Evolutionary conservation across 805 yeast species (phyloP), one percentile per base, ranked within the genome.

Genomic region (Schwanniomyces yamadae): DNA sequence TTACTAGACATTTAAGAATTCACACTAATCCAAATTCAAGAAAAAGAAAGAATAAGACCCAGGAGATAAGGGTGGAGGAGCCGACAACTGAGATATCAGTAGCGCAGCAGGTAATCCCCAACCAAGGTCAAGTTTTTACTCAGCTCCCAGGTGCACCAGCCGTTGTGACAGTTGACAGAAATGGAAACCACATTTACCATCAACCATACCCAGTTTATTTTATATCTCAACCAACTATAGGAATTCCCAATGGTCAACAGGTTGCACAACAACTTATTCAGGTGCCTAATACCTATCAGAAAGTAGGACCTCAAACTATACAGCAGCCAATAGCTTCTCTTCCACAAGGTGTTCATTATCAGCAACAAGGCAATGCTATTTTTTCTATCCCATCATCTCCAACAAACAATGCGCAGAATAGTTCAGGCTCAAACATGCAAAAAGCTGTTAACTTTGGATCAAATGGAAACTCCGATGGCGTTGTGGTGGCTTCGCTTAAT

Each of bases 1-100:
- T 83, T 36, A 83, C 88, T 9, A 71, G 91, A 53, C 91, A 83
- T 55, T 66, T 76, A 33, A 67, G 89, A 40, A 83, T 82, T 39
- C 90, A 84, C 55, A 77, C 80, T 17, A 82, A 82, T 48, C 85
- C 88, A 12, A 77, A 78, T 37, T 77, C 84, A 19, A 54, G 81
- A 38, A 73, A 82, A 55, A 79, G 83, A 49, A 75, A 79, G 55
- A 72, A 63, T 33, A 41, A 54, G 30, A 44, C 28, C 31, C 54
- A 52, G 25, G 24, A 34, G 8, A 26, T 18, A 7, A 30, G 21
- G 64, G 95, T 45, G 17, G 31, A 31, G 10, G 36, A 22, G 11
- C 17, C 14, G 10, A 29, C 14, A n/a, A 28, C 22, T 7, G 36
- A 33, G 5, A 28, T 19, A 7, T 6, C 28, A 15, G 15, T 32